phyloP scores from a whole-genome alignment of 768 basidiomycete genomes.

The Tulasnella sp. region DNA sequence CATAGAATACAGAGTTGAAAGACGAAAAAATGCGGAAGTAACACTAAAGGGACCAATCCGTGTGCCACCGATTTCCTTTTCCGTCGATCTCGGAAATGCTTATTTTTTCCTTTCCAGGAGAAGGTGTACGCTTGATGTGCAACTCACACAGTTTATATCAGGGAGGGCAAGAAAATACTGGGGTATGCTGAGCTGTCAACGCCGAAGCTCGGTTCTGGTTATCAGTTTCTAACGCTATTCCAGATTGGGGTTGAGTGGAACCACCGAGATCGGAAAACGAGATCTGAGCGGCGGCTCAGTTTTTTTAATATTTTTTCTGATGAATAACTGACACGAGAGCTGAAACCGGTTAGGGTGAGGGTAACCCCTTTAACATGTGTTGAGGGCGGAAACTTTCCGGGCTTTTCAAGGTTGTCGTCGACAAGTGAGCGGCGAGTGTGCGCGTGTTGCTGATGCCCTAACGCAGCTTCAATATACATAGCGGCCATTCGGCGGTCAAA shows the following conservation, averaged over 20 bases:
- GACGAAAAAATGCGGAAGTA: background rate
- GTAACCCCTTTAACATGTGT: background rate
- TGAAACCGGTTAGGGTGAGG: background rate
- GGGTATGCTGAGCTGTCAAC: background rate
- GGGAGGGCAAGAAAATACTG: background rate
- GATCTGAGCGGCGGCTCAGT: background rate
- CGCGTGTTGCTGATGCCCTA: background rate
- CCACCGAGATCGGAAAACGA: background rate
- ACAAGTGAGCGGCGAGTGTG: background rate
- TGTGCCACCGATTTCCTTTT: background rate
- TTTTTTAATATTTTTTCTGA: background rate
- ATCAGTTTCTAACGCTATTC: background rate
- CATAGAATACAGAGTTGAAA: background rate
- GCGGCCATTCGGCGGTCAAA: background rate
- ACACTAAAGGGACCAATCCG: too few relatives aligned
- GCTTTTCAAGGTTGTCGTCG: background rate
- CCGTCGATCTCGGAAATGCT: background rate
- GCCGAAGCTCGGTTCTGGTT: background rate
- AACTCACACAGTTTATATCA: background rate
- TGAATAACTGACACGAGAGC: background rate
- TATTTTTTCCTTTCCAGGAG: background rate
- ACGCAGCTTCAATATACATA: background rate
- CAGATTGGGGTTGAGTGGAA: constrained; percentile 1
- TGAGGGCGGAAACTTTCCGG: background rate
- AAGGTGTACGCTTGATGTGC: background rate